Evolutionary conservation across 2,329 filamentous ascomycete species (phyloP).

Genomic region (Sporothrix luriei): DNA sequence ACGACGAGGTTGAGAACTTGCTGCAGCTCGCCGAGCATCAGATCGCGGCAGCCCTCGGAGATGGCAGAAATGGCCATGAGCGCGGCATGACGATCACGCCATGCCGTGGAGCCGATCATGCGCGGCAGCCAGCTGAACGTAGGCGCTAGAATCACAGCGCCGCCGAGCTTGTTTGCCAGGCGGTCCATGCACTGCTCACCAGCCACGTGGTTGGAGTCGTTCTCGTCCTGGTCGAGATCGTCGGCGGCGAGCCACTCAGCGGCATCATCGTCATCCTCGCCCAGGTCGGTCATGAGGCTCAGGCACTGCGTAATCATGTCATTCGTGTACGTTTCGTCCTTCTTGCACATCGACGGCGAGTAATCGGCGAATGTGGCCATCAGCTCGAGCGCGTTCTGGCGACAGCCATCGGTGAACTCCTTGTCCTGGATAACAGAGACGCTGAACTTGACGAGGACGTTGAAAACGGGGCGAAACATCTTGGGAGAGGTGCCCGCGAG

Average conservation of each 20-base stretch:
- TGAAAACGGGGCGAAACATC: constrained; percentile 97
- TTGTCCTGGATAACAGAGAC: constrained; percentile 95
- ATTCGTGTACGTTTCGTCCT: constrained; percentile 85
- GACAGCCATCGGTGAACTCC: constrained; percentile 83
- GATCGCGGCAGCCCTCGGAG: constrained; percentile 91
- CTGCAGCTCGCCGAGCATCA: constrained; percentile 93
- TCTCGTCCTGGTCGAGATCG: constrained; percentile 94
- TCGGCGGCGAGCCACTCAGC: constrained; percentile 91
- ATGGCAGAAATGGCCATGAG: constrained; percentile 99
- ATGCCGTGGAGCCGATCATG: constrained; percentile 95
- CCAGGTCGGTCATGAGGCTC: constrained; percentile 97
- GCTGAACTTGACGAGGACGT: constrained; percentile 87
- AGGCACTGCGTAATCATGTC: constrained; percentile 99
- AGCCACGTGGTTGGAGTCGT: constrained; percentile 94
- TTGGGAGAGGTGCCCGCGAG: constrained; percentile 91
- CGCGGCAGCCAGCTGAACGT: constrained; percentile 96
- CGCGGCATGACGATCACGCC: constrained; percentile 93
- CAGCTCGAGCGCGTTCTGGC: constrained; percentile 92
- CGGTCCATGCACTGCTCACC: constrained; percentile 99
- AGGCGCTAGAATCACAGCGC: constrained; percentile 85
- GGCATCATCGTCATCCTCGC: constrained; percentile 90
- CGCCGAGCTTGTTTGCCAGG: constrained; percentile 93
- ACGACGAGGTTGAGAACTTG: constrained; percentile 95
- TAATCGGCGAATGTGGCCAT: constrained; percentile 99
- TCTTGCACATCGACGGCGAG: constrained; percentile 90